These are phyloP conservation scores for Aspergillus viridinutans DNA, from an alignment of 2,329 filamentous ascomycete species.

Conservation along the genomic window DNA sequence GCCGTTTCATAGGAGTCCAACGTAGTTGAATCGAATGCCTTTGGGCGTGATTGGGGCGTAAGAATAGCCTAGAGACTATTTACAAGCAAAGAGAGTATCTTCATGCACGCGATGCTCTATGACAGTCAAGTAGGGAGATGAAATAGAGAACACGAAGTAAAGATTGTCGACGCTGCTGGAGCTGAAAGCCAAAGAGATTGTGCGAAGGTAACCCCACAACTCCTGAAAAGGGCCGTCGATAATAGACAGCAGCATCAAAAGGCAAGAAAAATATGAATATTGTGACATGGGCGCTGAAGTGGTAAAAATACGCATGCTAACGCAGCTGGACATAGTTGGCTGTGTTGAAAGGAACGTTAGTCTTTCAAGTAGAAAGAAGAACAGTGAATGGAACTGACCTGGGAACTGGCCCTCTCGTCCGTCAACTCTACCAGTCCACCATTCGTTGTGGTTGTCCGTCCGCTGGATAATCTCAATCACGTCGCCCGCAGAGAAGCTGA, in stretches of 20 bases:
- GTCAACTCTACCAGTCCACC: constrained; percentile 83
- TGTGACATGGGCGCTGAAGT: background rate
- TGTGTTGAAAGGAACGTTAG: background rate
- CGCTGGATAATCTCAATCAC: constrained; percentile 80
- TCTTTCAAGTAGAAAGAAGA: no score
- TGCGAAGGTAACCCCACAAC: background rate
- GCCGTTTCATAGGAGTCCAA: background rate
- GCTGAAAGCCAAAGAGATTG: background rate
- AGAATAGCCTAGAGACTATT: background rate
- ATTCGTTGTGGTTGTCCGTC: constrained; percentile 91
- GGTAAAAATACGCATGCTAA: background rate
- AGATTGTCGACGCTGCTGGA: background rate
- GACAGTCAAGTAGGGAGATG: background rate
- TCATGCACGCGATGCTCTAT: background rate
- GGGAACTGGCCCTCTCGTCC: constrained; percentile 89
- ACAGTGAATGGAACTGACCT: constrained; percentile 54
- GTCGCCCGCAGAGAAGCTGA: constrained; percentile 86
- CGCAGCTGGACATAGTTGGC: background rate
- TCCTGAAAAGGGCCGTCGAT: background rate
- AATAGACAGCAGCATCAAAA: background rate
- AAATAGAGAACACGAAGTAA: background rate
- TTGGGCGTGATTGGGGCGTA: background rate
- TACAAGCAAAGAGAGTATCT: background rate
- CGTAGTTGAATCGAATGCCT: background rate
- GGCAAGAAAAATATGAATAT: background rate